Percentiles rank a stretch among this genome's conserved stretches.
phyloP scores from a whole-genome alignment of 495 filamentous ascomycete genomes.

The Penicillium macrosclerotiorum region DNA sequence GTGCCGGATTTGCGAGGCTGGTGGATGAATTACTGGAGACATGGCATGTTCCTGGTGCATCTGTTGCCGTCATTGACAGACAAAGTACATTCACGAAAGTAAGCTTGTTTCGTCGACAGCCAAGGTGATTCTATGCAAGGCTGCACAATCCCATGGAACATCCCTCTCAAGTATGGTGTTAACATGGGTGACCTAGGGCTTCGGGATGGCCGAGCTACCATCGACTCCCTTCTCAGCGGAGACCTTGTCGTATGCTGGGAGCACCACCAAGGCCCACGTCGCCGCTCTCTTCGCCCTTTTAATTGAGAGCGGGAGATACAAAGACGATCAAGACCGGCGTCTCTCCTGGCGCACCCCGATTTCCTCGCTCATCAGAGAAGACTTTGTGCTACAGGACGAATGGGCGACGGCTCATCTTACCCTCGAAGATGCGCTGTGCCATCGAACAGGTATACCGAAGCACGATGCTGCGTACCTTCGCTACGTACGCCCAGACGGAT shows the following conservation, averaged over 20 bases:
- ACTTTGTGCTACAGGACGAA: constrained; percentile 47
- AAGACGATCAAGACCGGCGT: constrained; percentile 21
- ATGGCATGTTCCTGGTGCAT: constrained; percentile 50
- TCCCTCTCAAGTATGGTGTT: background rate
- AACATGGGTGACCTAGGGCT: constrained; percentile 35
- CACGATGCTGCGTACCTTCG: constrained; percentile 32
- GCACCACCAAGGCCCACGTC: constrained; percentile 56
- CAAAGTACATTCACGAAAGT: constrained; percentile 18
- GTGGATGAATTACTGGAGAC: background rate
- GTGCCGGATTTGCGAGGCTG: too few relatives aligned
- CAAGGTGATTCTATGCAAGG: too few relatives aligned
- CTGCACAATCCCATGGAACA: too few relatives aligned
- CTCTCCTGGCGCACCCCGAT: constrained; percentile 51
- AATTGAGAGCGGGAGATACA: constrained; percentile 22
- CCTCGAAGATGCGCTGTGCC: constrained; percentile 51
- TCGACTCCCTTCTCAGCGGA: constrained; percentile 40
- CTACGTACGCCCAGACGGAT: background rate
- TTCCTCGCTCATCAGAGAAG: constrained; percentile 40
- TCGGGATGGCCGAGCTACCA: constrained; percentile 39
- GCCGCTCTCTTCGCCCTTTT: constrained; percentile 45
- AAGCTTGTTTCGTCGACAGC: too few relatives aligned
- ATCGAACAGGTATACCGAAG: constrained; percentile 48
- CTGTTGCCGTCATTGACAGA: constrained; percentile 49
- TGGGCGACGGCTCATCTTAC: constrained; percentile 44
- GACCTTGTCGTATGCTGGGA: constrained; percentile 37